Conservation (phyloP, 2,329 filamentous ascomycete genomes). For the Blastomyces parvus region DNA sequence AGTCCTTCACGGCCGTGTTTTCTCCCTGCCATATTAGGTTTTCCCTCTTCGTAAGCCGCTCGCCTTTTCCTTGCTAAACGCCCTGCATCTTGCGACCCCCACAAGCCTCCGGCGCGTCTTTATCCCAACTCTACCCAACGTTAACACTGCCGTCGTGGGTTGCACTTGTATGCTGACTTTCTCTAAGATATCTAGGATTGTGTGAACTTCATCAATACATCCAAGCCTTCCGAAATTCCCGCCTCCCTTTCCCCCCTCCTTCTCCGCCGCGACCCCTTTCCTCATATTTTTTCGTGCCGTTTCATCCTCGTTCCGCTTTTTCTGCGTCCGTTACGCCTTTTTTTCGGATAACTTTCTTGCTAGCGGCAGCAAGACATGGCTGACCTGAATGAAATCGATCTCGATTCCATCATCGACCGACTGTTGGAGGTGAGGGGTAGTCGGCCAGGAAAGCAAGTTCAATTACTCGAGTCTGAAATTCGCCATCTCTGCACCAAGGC, state of each 20-base stretch:
- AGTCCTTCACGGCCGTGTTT: constrained; percentile 1
- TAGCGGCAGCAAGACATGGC: constrained; percentile 50
- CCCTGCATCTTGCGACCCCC: not conserved
- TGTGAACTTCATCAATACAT: not conserved
- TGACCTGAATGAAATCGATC: constrained; percentile 81
- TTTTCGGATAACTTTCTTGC: constrained; percentile 12
- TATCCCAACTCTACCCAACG: not conserved
- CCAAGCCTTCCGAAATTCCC: constrained; percentile 7
- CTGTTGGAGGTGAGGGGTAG: constrained; percentile 95
- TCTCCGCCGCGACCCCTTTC: constrained; percentile 20
- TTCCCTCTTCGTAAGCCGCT: constrained; percentile 5
- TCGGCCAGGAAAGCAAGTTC: constrained; percentile 96
- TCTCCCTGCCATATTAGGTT: constrained; percentile 3
- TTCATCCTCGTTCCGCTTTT: constrained; percentile 19
- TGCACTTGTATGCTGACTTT: not conserved
- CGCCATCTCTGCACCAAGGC: constrained; percentile 97
- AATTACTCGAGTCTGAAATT: constrained; percentile 92
- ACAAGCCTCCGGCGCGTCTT: constrained; percentile 1
- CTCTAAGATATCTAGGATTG: constrained; percentile 7
- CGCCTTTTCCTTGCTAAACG: not conserved
- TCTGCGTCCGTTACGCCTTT: constrained; percentile 20
- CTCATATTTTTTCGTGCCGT: constrained; percentile 18
- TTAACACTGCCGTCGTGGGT: not conserved
- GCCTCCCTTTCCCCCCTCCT: constrained; percentile 12
- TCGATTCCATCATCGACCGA: constrained; percentile 98